Conservation (phyloP, 192 early-diverging fungal species). For the Podila horticola region DNA sequence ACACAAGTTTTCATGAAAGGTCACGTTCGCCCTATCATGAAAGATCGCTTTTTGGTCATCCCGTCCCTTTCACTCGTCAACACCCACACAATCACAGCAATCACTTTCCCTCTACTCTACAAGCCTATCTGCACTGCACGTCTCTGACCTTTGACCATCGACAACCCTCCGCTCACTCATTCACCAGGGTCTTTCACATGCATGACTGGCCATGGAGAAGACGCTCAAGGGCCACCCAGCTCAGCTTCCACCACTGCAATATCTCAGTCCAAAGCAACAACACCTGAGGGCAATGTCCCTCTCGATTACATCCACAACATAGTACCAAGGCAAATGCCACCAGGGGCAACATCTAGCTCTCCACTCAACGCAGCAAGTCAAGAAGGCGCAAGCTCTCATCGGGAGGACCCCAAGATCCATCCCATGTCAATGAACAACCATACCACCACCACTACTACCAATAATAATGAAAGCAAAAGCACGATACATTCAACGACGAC, state of each 20-base stretch:
- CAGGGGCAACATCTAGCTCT: neutral
- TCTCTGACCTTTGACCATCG: neutral
- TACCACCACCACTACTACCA: neutral
- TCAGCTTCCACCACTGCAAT: neutral
- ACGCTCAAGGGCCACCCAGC: slow-evolving; percentile 17
- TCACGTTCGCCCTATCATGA: too few species aligned
- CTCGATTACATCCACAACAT: neutral
- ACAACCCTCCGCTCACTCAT: neutral
- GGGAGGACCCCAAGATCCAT: too few species aligned
- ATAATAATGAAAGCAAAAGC: neutral
- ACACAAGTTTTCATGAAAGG: too few species aligned
- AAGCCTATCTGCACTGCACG: too few species aligned
- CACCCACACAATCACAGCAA: too few species aligned
- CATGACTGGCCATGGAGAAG: slow-evolving; percentile 39
- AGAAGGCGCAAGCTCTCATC: too few species aligned
- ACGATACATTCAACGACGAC: neutral
- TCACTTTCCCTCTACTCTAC: too few species aligned
- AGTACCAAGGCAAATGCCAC: neutral
- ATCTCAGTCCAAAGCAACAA: neutral
- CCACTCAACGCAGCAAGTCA: too few species aligned
- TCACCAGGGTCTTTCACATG: slow-evolving; percentile 18
- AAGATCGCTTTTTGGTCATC: too few species aligned
- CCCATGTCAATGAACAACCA: neutral
- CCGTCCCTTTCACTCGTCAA: too few species aligned
- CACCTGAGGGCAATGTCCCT: neutral